Evolutionary conservation across 306 rosid species (phyloP).

Genomic region (Castanea mollissima): DNA sequence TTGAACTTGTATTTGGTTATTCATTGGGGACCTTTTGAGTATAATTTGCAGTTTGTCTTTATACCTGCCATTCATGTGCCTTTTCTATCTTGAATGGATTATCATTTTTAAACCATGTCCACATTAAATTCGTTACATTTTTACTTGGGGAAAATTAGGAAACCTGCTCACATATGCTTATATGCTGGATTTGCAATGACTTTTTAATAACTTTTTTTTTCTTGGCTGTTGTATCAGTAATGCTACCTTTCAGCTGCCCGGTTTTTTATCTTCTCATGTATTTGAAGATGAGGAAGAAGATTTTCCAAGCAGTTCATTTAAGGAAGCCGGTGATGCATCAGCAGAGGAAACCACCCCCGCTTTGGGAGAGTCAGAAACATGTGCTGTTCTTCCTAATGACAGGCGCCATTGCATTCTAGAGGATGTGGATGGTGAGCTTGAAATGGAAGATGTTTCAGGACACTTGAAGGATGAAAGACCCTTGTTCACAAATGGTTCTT

Average conservation of each 20-base stretch:
- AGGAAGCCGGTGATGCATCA: constrained; percentile 53
- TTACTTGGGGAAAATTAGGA: not conserved
- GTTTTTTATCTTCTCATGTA: constrained; percentile 66
- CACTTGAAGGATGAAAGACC: constrained; percentile 74
- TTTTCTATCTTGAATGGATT: not conserved
- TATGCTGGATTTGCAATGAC: constrained; percentile 1
- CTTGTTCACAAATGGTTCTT: constrained; percentile 32
- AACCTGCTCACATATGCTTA: not conserved
- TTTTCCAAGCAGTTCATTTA: constrained; percentile 46
- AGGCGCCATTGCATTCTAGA: constrained; percentile 94
- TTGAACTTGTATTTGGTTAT: not conserved
- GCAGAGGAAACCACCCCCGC: constrained; percentile 41
- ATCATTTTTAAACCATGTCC: not conserved
- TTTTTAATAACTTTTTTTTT: constrained; percentile 20
- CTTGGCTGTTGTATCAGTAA: constrained; percentile 54
- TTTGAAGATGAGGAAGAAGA: constrained; percentile 83
- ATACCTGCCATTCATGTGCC: not conserved
- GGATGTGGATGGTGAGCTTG: constrained; percentile 96
- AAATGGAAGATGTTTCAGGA: constrained; percentile 99
- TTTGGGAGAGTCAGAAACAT: constrained; percentile 67
- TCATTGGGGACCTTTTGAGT: not conserved
- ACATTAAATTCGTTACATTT: not conserved
- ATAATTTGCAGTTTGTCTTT: not conserved
- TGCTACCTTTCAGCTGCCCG: constrained; percentile 97
- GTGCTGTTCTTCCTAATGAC: constrained; percentile 74